A percentile compares a stretch with the other conserved stretches of the same genome.
phyloP scores from a whole-genome alignment of 2,329 filamentous ascomycete species.

The Aspergillus luchuensis region DNA sequence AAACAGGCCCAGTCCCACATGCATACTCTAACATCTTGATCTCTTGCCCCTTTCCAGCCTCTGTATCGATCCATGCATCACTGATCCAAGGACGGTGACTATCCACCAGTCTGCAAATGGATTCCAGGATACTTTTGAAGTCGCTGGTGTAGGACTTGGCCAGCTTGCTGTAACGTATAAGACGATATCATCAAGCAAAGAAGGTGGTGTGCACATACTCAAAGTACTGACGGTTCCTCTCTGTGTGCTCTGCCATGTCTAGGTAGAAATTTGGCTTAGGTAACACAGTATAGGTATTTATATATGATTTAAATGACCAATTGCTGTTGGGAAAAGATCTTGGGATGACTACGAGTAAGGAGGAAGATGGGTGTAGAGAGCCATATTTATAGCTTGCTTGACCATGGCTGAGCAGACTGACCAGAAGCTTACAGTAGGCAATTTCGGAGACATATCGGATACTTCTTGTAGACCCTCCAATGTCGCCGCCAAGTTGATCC shows the following conservation, averaged over 20 bases:
- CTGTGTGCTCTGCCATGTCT: conserved; percentile 38
- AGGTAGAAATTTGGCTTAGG: neutral
- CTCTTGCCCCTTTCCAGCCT: conserved; percentile 29
- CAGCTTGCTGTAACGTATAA: conserved; percentile 46
- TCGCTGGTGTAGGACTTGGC: conserved; percentile 60
- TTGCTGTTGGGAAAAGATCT: neutral
- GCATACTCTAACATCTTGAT: conserved; percentile 71
- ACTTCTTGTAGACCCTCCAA: conserved; percentile 23
- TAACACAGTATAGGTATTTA: neutral
- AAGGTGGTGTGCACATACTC: conserved; percentile 35
- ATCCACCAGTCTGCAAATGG: conserved; percentile 59
- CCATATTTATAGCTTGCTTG: conserved; percentile 12
- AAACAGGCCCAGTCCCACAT: conserved; percentile 70
- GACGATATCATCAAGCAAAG: neutral
- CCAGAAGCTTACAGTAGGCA: neutral
- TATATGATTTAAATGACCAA: neutral
- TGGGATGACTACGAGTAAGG: neutral
- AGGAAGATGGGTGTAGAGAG: neutral
- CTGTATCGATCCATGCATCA: conserved; percentile 52
- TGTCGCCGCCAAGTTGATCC: neutral
- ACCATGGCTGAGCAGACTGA: neutral
- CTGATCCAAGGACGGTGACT: conserved; percentile 63
- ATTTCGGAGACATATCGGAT: conserved; percentile 38
- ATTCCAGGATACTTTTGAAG: conserved; percentile 56
- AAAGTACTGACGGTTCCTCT: conserved; percentile 44